Evolutionary conservation across 306 rosid genomes (phyloP), one percentile per base, ranked within the genome.

Genomic region (Prunus kanzakura): DNA sequence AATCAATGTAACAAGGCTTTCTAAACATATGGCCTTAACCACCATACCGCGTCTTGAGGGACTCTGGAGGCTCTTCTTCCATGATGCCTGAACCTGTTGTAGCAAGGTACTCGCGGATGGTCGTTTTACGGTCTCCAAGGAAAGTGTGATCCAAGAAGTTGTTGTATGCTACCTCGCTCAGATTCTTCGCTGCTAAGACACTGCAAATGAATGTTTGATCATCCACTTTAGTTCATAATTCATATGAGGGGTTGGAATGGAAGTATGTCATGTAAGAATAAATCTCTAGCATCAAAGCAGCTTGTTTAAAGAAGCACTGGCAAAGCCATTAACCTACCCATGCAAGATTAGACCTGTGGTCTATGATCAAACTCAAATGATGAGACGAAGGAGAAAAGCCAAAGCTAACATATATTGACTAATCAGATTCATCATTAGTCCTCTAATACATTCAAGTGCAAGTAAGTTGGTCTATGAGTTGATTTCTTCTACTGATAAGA

Each of bases 11-110:
- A 23, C 54, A 51, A 35, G 47, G 29, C 16, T 72, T 64, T 23
- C 50, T 12, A 45, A 27, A 64, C 25, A 65, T 7, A 27, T 29
- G 45, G 43, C 49, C n/a, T 91, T 87, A 94, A 83, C 98, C 98
- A 18, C 93, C 96, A 80, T 94, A 94, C 20, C 97, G 92, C 46
- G 68, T 74, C 84, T 86, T 91, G 77, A 91, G 89, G 79, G 97
- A 81, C 68, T 92, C 97, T 19, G 97, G 98, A 49, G 96, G 98
- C 58, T 94, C 92, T 82, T 94, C 98, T 84, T 92, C 91, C 98
- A 94, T 91, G 79, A 94, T 94, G 64, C 96, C 95, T 25, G 91
- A 74, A 77, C 98, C 96, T 25, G 87, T 69, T 41, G 92, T 75
- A 22, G 91, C 88, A 78, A 94, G 79, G 84, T 94, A 92, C 56